Base-by-base conservation (phyloP, 192 early-diverging fungal genomes). In the Irineochytrium annulatum region DNA sequence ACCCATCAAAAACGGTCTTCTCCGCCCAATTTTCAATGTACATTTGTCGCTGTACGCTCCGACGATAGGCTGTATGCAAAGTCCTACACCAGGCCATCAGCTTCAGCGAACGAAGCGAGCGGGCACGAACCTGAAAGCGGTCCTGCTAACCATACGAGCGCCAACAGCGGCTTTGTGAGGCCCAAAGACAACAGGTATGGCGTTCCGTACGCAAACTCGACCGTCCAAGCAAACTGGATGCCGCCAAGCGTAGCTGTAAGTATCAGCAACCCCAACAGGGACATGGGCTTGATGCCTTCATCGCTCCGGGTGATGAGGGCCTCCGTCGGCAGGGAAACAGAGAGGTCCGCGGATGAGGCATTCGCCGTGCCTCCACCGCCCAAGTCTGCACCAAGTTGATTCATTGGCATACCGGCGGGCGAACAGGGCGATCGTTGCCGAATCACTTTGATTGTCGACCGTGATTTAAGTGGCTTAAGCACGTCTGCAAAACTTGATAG, bases 141-240 rank as follows among this genome's bases (percentile, higher is more conserved):
- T 3, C 89, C 89, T 1, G 92, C 92, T 52, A 98, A 76, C 95
- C 95, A 98, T 8, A 98, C 95, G 31, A 97, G 72, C 34, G 92
- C 91, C 57, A 89, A 86, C 33, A 89, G 72, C 13, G 91, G 79
- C 68, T 90, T 89, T 19, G 86, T 77, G 43, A 98, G 65, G 0
- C 89, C 91, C 19, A 98, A 79, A 0, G 86, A 83, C 30, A 90
- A 77, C 46, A 98, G 70, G 61, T 92, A 92, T 17, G 90, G 91
- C 19, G 95, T 91, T 5, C 92, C 92, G 65, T 84, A 89, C 0
- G 83, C 87, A 63, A 89, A 75, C 63, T 91, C 87, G 4, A 91
- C 81, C 5, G 82, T 79, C 88, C 84, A 87, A 57, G 85, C 78
- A 34, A 87, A 85, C 52, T 87, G 85, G 19, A 87, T 63, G 6